Conservation (phyloP, 768 basidiomycete genomes). For the Boletus vermiculosoides region DNA sequence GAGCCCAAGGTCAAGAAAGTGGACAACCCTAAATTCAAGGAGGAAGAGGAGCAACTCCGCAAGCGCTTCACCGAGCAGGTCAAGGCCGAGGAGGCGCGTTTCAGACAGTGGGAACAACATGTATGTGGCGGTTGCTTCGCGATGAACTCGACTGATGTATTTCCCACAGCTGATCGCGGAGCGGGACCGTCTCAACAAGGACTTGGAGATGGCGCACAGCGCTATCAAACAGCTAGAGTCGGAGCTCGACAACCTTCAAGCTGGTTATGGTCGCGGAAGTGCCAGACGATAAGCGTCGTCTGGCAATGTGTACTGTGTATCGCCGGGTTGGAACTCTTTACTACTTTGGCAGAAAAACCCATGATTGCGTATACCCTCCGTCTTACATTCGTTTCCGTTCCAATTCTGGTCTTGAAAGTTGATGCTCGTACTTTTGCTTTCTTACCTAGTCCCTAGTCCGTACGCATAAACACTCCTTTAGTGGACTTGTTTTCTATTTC, state of each 20-base stretch:
- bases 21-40: constrained; percentile 99
- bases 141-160: constrained; percentile 16
- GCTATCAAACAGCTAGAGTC: constrained; percentile 89
- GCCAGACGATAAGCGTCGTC: constrained; percentile 27
- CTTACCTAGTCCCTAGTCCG: neutral
- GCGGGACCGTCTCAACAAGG: constrained; percentile 98
- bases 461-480: constrained; percentile 26
- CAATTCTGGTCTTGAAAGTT: constrained; percentile 7
- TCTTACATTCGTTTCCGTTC: constrained; percentile 21
- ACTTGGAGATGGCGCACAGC: constrained; percentile 89
- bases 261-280: constrained; percentile 74
- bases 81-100: constrained; percentile 95
- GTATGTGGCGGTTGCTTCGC: constrained; percentile 44
- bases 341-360: constrained; percentile 7
- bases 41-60: constrained; percentile 94
- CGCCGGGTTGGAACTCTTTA: constrained; percentile 5
- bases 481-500: constrained; percentile 12
- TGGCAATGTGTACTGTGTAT: neutral
- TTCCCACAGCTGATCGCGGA: constrained; percentile 86
- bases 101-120: constrained; percentile 99
- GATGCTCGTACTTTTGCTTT: constrained; percentile 3
- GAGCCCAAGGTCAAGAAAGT: constrained; percentile 98
- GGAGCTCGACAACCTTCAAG: constrained; percentile 87
- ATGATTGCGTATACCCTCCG: constrained; percentile 28
- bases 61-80: constrained; percentile 99